phyloP scores from a whole-genome alignment of 2,329 filamentous ascomycete species.

The Fusarium sp. region DNA sequence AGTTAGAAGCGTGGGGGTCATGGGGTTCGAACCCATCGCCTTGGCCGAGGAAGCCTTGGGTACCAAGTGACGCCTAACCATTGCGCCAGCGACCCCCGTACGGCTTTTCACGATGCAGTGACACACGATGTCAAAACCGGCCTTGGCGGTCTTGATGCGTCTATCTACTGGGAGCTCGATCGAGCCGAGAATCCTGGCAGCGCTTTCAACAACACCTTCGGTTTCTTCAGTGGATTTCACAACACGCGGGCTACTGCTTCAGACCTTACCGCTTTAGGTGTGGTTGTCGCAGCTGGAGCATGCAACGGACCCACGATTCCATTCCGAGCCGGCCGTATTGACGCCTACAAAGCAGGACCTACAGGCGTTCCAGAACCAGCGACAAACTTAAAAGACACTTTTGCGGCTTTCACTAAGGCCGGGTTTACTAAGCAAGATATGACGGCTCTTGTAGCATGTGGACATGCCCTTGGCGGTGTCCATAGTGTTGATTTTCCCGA shows the following conservation, averaged over 20 bases:
- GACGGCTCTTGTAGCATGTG: constrained; percentile 56
- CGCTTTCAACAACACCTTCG: constrained; percentile 49
- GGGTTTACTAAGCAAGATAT: constrained; percentile 55
- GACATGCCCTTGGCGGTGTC: constrained; percentile 59
- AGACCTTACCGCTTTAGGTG: constrained; percentile 54
- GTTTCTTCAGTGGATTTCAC: constrained; percentile 51
- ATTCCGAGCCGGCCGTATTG: constrained; percentile 51
- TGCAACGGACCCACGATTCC: constrained; percentile 52
- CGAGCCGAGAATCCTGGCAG: constrained; percentile 42
- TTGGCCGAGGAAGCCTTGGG: too few species aligned
- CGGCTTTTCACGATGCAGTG: constrained; percentile 48
- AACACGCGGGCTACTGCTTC: constrained; percentile 34
- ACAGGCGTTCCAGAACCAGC: neutral
- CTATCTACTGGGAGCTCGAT: constrained; percentile 46
- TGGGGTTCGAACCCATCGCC: too few species aligned
- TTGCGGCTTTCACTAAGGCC: constrained; percentile 48
- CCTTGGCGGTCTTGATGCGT: constrained; percentile 47
- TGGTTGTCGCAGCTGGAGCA: constrained; percentile 57
- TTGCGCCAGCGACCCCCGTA: too few species aligned
- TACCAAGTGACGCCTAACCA: too few species aligned
- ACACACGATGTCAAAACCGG: constrained; percentile 39
- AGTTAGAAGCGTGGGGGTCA: too few species aligned
- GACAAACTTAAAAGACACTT: too few species aligned
- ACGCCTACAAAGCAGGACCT: constrained; percentile 51
- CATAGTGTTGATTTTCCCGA: constrained; percentile 60